Evolutionary conservation across 495 filamentous ascomycete genomes (phyloP), one percentile per base, ranked within the genome.

Genomic region (Platismatia glauca): DNA sequence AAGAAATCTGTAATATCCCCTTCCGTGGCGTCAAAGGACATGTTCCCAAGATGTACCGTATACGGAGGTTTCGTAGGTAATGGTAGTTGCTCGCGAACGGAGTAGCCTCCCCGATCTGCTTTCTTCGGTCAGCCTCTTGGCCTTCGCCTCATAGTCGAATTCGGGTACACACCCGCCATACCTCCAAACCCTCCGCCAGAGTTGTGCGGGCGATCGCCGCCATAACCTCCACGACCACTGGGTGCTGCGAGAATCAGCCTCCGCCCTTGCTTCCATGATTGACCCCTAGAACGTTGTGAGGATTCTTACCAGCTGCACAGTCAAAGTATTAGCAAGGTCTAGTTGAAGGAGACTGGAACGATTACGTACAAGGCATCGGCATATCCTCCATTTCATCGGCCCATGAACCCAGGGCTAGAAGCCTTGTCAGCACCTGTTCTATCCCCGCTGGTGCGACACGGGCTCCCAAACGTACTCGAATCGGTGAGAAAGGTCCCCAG

Each of bases 341-440:
- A 29, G 12, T 52, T 7, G 7, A 7, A 7, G 18, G 8, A 15
- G 3, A n/a, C 27, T 8, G 15, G 48, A 31, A 31, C 4, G n/a
- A 31, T 2, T 12, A 52, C 48, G 24, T 52, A 52, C 48, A 77
- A 74, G 81, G 78, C 64, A 88, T 76, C 60, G 86, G 84, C 77
- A 82, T 81, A 67, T 94, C 89, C 72, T 97, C 94, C 81, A 97
- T 95, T 71, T 98, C 94, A 79, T 97, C 94, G 66, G 94, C 94
- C 94, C 94, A 98, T 64, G 94, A 96, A 71, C 90, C 90, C 67
- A 90, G 83, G 68, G 86, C 91, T 96, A 71, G 63, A 67, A 64
- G 31, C 20, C 60, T 31, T 52, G 69, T 81, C 72, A 81, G 78
- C 74, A 53, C 58, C 37, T 66, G 65, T 55, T 53, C 63, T 58